Evolutionary conservation across 2,329 filamentous ascomycete species (phyloP).

Genomic region (Madurella fahalii): DNA sequence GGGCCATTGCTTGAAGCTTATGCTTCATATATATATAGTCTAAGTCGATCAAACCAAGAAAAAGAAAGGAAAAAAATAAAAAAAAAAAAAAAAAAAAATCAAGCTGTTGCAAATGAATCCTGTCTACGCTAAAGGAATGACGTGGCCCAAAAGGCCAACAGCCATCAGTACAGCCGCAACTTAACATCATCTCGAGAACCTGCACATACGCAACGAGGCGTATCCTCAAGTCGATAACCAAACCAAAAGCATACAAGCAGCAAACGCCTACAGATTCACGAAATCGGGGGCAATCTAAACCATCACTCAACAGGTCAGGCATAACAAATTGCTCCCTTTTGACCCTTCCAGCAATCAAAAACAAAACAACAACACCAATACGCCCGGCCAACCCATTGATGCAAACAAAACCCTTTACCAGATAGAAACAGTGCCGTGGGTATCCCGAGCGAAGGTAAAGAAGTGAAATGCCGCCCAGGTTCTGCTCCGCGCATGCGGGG

Average conservation of each 20-base stretch:
- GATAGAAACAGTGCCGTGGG: constrained; percentile 2
- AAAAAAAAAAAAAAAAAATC: too few relatives aligned
- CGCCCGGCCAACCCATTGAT: background rate
- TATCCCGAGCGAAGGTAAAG: constrained; percentile 16
- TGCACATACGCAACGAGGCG: too few relatives aligned
- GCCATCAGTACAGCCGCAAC: too few relatives aligned
- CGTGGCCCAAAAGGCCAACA: too few relatives aligned
- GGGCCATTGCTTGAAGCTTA: background rate
- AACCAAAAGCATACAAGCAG: too few relatives aligned
- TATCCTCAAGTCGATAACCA: too few relatives aligned
- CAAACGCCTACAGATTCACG: too few relatives aligned
- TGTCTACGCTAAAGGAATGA: too few relatives aligned
- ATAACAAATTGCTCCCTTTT: background rate
- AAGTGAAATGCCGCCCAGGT: constrained; percentile 9
- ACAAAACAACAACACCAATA: constrained; percentile 3
- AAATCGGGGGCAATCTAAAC: too few relatives aligned
- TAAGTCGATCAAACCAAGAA: background rate
- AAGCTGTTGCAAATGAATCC: too few relatives aligned
- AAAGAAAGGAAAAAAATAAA: too few relatives aligned
- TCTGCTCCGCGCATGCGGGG: background rate
- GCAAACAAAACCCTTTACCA: background rate
- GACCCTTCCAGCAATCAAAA: background rate
- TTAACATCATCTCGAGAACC: too few relatives aligned
- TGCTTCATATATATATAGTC: background rate
- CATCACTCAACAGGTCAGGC: background rate